Percentiles rank a stretch among this genome's conserved stretches.
These are phyloP conservation scores for Ceriops zippeliana DNA, from an alignment of 345 rosid species.

Conservation along the genomic window DNA sequence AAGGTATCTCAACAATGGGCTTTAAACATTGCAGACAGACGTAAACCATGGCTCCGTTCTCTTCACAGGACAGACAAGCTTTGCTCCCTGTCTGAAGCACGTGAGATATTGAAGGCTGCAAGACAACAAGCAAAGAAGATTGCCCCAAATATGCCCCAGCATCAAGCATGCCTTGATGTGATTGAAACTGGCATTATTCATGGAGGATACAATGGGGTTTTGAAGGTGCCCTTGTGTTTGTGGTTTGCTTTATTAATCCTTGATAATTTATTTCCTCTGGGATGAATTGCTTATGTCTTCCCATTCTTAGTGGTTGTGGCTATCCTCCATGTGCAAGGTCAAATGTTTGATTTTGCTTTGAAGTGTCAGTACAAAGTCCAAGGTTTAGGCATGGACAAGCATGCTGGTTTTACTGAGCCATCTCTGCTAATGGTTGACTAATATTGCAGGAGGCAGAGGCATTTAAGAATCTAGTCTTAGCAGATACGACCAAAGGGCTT, in stretches of 20 bases:
- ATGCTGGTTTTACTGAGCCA: neutral
- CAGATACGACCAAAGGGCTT: constrained; percentile 77
- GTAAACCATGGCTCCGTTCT: constrained; percentile 77
- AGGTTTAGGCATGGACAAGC: neutral
- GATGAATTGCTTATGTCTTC: neutral
- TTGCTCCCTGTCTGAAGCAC: constrained; percentile 83
- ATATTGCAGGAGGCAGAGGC: constrained; percentile 74
- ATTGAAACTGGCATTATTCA: constrained; percentile 87
- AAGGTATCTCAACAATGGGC: constrained; percentile 77
- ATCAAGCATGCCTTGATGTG: constrained; percentile 77
- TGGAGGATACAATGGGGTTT: constrained; percentile 89
- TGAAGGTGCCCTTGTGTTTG: constrained; percentile 46
- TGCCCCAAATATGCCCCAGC: constrained; percentile 90
- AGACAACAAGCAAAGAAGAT: constrained; percentile 66
- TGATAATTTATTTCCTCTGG: neutral
- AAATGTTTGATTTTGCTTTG: constrained; percentile 2
- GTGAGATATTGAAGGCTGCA: constrained; percentile 49
- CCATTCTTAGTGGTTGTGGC: constrained; percentile 9
- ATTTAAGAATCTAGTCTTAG: constrained; percentile 62
- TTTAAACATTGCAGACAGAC: constrained; percentile 63
- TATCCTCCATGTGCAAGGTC: neutral
- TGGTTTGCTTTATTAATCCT: constrained; percentile 8
- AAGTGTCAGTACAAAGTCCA: neutral
- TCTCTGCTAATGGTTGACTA: constrained; percentile 12
- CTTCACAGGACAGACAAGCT: constrained; percentile 86